Evolutionary conservation across 208 protist species (phyloP).

Genomic region (Leishmania major): DNA sequence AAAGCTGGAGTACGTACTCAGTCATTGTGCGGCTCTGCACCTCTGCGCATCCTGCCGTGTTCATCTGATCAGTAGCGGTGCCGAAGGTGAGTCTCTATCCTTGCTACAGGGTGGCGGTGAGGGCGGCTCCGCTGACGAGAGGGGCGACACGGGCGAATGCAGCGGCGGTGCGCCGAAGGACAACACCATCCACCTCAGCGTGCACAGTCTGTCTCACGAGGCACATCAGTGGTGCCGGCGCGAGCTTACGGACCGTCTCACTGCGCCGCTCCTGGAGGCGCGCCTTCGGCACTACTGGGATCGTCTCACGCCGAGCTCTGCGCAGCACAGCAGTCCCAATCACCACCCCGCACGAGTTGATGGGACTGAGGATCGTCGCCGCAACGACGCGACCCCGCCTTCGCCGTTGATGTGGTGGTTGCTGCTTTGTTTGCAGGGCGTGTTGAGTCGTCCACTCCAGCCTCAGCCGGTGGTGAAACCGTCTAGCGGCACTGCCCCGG

Average conservation of each 20-base stretch:
- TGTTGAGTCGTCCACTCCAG: conserved; percentile 7
- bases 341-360: neutral
- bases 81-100: too few relatives aligned
- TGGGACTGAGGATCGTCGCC: too few relatives aligned
- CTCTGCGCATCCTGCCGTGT: neutral
- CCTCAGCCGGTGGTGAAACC: neutral
- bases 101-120: neutral
- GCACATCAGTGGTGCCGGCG: conserved; percentile 21
- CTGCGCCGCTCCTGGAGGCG: conserved; percentile 8
- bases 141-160: neutral
- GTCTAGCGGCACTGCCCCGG: neutral
- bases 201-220: conserved; percentile 8
- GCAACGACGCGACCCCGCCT: neutral
- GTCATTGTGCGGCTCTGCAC: conserved; percentile 19
- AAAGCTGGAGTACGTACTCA: conserved; percentile 24
- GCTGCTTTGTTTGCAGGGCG: conserved; percentile 17
- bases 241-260: conserved; percentile 13
- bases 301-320: neutral
- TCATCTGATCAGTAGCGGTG: neutral
- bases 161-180: neutral
- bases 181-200: neutral
- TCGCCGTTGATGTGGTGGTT: conserved; percentile 28
- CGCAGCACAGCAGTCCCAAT: neutral
- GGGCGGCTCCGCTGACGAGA: neutral
- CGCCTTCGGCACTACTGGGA: conserved; percentile 25